Conservation (phyloP, 495 filamentous ascomycete genomes). For the Chaetomium fimeti region DNA sequence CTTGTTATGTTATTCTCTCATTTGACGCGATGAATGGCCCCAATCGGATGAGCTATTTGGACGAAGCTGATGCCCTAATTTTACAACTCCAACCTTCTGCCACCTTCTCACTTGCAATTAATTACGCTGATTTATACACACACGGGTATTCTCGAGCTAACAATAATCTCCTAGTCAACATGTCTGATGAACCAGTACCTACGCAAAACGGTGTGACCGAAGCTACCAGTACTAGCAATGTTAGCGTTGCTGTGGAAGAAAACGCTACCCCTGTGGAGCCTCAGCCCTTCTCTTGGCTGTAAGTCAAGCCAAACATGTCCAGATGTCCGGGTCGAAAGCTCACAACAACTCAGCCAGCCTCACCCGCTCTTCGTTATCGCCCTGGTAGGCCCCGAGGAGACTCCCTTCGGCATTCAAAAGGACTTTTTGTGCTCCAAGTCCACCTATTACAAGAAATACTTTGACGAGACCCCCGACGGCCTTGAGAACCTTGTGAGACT, state of each 20-base stretch:
- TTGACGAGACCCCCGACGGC: constrained; percentile 37
- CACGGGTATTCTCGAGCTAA: not conserved
- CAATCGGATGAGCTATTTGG: not conserved
- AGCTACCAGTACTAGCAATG: not conserved
- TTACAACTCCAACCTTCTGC: not conserved
- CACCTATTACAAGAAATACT: constrained; percentile 44
- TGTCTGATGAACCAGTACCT: constrained; percentile 18
- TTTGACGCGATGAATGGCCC: not conserved
- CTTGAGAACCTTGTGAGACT: constrained; percentile 50
- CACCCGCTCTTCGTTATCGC: constrained; percentile 54
- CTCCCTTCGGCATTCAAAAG: constrained; percentile 55
- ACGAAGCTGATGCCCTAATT: not conserved
- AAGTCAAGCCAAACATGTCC: constrained; percentile 22
- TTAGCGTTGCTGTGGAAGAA: not conserved
- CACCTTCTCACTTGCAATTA: not conserved
- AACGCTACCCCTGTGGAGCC: constrained; percentile 9
- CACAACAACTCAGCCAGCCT: constrained; percentile 40
- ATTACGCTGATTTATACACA: not conserved
- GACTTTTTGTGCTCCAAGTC: constrained; percentile 54
- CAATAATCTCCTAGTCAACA: not conserved
- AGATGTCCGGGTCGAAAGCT: not conserved
- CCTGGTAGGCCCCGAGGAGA: constrained; percentile 49
- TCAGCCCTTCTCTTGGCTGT: constrained; percentile 39
- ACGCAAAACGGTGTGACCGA: constrained; percentile 3
- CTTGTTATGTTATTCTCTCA: not conserved